phyloP scores from a whole-genome alignment of 2,329 filamentous ascomycete species.

The Ambrosiella beaveri region DNA sequence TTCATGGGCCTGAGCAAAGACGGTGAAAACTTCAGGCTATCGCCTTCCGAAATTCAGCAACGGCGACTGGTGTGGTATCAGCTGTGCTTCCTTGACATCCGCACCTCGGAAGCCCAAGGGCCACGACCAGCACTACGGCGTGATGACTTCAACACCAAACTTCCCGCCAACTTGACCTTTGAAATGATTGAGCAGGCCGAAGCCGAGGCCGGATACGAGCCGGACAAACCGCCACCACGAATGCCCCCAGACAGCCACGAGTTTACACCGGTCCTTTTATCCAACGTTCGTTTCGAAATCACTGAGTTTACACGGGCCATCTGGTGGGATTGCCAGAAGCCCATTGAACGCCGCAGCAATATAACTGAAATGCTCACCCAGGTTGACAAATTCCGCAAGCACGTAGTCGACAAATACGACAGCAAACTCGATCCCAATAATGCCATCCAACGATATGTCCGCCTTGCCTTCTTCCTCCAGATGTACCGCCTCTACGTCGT shows the following conservation, averaged over 20 bases:
- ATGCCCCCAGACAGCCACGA: slow-evolving; percentile 10
- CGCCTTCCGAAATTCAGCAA: slow-evolving; percentile 51
- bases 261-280: slow-evolving; percentile 46
- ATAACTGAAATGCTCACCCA: slow-evolving; percentile 48
- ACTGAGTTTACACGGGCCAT: slow-evolving; percentile 55
- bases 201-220: not conserved
- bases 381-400: slow-evolving; percentile 48
- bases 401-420: slow-evolving; percentile 48
- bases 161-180: slow-evolving; percentile 46
- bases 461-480: slow-evolving; percentile 46
- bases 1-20: slow-evolving; percentile 64
- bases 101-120: slow-evolving; percentile 58
- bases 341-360: slow-evolving; percentile 43
- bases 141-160: slow-evolving; percentile 57
- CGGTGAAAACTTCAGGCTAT: slow-evolving; percentile 46
- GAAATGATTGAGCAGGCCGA: not conserved
- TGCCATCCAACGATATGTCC: slow-evolving; percentile 45
- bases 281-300: slow-evolving; percentile 53
- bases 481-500: slow-evolving; percentile 47
- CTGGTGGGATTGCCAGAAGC: slow-evolving; percentile 49
- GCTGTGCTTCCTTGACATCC: slow-evolving; percentile 57
- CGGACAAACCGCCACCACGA: not conserved
- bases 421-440: slow-evolving; percentile 41
- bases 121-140: slow-evolving; percentile 53
- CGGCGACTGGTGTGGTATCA: slow-evolving; percentile 62